Base-by-base conservation (phyloP, 441 rosid species). In the Theobroma grandiflorum region DNA sequence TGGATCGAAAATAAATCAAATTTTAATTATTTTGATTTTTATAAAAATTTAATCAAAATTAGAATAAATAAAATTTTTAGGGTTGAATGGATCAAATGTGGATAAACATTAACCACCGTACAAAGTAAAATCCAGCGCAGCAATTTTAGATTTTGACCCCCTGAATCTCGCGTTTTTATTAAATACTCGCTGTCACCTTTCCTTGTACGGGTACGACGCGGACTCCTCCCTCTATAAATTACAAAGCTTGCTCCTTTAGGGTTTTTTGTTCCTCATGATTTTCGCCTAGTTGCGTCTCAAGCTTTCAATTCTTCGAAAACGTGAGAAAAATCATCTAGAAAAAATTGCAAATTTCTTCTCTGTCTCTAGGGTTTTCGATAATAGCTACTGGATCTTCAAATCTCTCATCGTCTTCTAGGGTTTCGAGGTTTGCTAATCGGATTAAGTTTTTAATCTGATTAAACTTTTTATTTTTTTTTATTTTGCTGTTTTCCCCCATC, bases 331-430 rank as follows among this genome's bases (percentile, higher is more conserved):
- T 9, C 22, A 40, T 10, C 15, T n/a, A 0, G 15, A 65, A 67
- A 26, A 67, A 42, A 10, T 65, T 16, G 6, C 9, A 4, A 18
- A 4, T 4, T 33, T 9, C 35, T 52, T 10, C 9, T 8, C 6
- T 58, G 0, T 40, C 42, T 22, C 53, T 52, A 8, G 26, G 61
- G 61, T 33, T 71, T 71, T 16, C 61, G 18, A 55, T 35, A 72
- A 72, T 16, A 7, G 47, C 33, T 37, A 35, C 33, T 52, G 47
- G 18, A 38, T 37, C 18, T 72, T 18, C 20, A 4, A 18, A 52
- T 61, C 64, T 26, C 38, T 61, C 6, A 63, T 75, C 63, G 49
- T 70, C 55, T 49, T 50, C 73, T 26, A 72, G 58, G 70, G 49
- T 47, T 16, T 59, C 20, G 55, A 22, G 16, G 59, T n/a, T 26